Conservation (phyloP, 2,329 filamentous ascomycete species). For the Diatrype stigma region DNA sequence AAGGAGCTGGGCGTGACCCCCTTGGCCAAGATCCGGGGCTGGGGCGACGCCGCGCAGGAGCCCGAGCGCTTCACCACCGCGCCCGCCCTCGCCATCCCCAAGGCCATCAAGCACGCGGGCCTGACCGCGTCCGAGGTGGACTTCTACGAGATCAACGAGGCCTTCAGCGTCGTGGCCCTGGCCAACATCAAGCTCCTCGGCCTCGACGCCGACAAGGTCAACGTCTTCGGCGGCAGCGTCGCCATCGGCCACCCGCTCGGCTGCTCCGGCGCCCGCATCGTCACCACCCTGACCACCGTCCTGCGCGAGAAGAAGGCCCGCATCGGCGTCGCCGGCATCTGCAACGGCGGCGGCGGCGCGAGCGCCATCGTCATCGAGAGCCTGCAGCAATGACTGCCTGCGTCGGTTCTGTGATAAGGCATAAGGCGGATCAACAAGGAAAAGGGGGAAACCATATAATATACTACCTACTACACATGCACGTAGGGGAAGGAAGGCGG, state of each 20-base stretch:
- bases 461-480: no score
- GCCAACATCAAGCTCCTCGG: conserved; percentile 92
- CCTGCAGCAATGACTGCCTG: conserved; percentile 42
- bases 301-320: conserved; percentile 87
- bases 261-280: conserved; percentile 88
- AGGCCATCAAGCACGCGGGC: conserved; percentile 92
- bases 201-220: conserved; percentile 80
- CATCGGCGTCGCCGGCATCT: conserved; percentile 91
- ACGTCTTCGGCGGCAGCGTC: conserved; percentile 91
- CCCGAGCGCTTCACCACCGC: conserved; percentile 95
- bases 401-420: conserved; percentile 3
- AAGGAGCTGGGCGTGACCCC: conserved; percentile 89
- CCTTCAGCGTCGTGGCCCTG: conserved; percentile 92
- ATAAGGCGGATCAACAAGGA: neutral
- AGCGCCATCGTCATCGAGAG: conserved; percentile 89
- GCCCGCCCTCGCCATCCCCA: conserved; percentile 89
- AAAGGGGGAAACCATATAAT: no score
- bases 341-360: conserved; percentile 95
- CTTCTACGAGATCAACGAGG: conserved; percentile 98
- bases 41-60: conserved; percentile 89
- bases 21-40: conserved; percentile 93
- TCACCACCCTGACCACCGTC: conserved; percentile 84
- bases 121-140: conserved; percentile 75
- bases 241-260: conserved; percentile 94
- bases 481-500: no score